Evolutionary conservation across 208 protist species (phyloP).

Genomic region (Wallacemonas collosoma): DNA sequence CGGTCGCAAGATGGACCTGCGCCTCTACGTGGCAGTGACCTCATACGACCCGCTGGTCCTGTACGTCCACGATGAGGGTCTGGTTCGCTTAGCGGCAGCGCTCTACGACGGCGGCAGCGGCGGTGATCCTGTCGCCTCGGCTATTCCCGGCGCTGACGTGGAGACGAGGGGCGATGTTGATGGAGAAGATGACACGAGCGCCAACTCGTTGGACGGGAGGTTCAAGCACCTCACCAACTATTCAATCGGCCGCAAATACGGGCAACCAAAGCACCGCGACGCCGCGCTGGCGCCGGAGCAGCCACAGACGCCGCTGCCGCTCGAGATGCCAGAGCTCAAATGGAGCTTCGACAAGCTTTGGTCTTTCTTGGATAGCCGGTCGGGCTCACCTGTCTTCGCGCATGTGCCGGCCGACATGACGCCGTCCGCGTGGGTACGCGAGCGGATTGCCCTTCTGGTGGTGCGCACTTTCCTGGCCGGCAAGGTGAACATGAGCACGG

Average conservation of each 20-base stretch:
- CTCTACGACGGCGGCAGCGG: constrained; percentile 72
- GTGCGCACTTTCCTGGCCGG: constrained; percentile 70
- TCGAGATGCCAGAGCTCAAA: constrained; percentile 47
- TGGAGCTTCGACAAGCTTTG: constrained; percentile 70
- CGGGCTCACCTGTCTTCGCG: not conserved
- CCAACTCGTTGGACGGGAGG: constrained; percentile 22
- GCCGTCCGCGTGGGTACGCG: constrained; percentile 46
- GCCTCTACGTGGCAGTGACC: constrained; percentile 94
- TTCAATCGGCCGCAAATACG: constrained; percentile 76
- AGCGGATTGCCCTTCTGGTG: constrained; percentile 71
- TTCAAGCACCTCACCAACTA: constrained; percentile 95
- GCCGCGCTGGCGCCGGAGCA: not conserved
- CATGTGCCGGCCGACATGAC: not conserved
- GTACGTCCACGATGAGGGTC: constrained; percentile 92
- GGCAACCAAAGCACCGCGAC: not conserved
- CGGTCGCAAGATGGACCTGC: constrained; percentile 95
- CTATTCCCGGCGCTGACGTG: not conserved
- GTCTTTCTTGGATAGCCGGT: constrained; percentile 45
- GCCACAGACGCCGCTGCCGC: not conserved
- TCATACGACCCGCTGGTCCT: constrained; percentile 89
- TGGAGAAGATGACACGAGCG: constrained; percentile 5
- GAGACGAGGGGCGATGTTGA: not conserved
- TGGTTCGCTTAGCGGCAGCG: constrained; percentile 93
- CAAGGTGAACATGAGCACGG: constrained; percentile 38
- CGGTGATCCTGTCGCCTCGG: constrained; percentile 2